phyloP scores from a whole-genome alignment of 2,329 filamentous ascomycete species.

The Fusarium humuli region DNA sequence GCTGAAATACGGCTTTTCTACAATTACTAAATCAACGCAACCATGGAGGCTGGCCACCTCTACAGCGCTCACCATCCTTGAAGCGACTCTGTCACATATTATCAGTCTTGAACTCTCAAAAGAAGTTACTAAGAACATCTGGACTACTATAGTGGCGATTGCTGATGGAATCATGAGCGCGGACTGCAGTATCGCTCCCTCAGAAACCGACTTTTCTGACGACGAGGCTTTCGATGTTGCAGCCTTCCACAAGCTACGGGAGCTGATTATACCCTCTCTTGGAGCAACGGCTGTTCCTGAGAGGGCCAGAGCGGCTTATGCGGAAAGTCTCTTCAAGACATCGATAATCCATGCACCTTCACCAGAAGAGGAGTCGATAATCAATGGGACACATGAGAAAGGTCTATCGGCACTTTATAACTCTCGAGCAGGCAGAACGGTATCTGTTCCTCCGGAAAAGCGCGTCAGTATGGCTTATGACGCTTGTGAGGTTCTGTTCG shows the following conservation, averaged over 20 bases:
- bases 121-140: conserved; percentile 68
- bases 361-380: conserved; percentile 66
- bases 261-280: conserved; percentile 79
- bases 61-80: conserved; percentile 75
- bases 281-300: conserved; percentile 75
- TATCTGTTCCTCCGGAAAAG: conserved; percentile 71
- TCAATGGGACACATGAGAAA: conserved; percentile 57
- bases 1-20: conserved; percentile 83
- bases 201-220: conserved; percentile 62
- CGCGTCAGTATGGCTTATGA: conserved; percentile 82
- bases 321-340: conserved; percentile 80
- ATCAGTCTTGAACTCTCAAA: conserved; percentile 60
- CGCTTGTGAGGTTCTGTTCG: conserved; percentile 82
- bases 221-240: conserved; percentile 87
- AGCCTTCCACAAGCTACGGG: conserved; percentile 76
- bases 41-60: conserved; percentile 86
- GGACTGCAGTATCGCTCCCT: conserved; percentile 63
- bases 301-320: conserved; percentile 74
- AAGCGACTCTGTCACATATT: conserved; percentile 72
- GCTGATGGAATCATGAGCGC: conserved; percentile 77
- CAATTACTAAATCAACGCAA: conserved; percentile 75
- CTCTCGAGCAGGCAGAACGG: conserved; percentile 77
- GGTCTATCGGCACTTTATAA: conserved; percentile 71
- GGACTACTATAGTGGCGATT: conserved; percentile 74
- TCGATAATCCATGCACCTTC: conserved; percentile 81